phyloP scores from a whole-genome alignment of 331 rosid species.

The Erythrophleum ivorense region DNA sequence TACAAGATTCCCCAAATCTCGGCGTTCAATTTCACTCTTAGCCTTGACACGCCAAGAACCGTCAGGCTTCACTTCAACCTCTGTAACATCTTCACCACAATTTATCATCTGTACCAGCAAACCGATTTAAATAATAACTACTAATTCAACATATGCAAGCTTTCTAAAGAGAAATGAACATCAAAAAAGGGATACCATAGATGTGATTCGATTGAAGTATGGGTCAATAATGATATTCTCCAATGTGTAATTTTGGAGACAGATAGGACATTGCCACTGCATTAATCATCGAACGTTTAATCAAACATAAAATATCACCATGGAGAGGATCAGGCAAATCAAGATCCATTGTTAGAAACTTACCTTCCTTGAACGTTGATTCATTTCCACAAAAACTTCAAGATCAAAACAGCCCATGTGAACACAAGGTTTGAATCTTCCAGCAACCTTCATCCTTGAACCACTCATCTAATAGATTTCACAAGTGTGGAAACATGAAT shows the following conservation, averaged over 20 bases:
- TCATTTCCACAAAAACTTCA: conserved; percentile 95
- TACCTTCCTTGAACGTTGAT: conserved; percentile 97
- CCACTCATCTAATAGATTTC: conserved; percentile 86
- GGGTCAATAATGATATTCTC: conserved; percentile 92
- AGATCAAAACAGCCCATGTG: conserved; percentile 99
- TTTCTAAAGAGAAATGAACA: conserved; percentile 9
- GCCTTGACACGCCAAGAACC: conserved; percentile 94
- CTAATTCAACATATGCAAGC: conserved; percentile 12
- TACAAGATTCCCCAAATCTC: conserved; percentile 74
- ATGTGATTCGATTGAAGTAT: conserved; percentile 83
- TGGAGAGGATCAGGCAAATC: conserved; percentile 20
- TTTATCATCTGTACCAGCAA: conserved; percentile 65
- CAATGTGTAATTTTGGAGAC: conserved; percentile 89
- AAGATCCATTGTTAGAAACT: conserved; percentile 36
- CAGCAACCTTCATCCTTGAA: conserved; percentile 97
- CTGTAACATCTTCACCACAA: conserved; percentile 91
- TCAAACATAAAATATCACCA: conserved; percentile 31
- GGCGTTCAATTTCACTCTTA: conserved; percentile 80
- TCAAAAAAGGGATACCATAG: conserved; percentile 58
- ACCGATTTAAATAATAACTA: conserved; percentile 26
- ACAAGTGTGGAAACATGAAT: conserved; percentile 13
- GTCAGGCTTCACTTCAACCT: conserved; percentile 94
- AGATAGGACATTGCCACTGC: conserved; percentile 99
- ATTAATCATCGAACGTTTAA: conserved; percentile 53
- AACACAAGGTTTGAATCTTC: conserved; percentile 93